Percentiles rank a stretch among this genome's conserved stretches.
phyloP scores from a whole-genome alignment of 805 yeast species.

The Lachancea waltii region DNA sequence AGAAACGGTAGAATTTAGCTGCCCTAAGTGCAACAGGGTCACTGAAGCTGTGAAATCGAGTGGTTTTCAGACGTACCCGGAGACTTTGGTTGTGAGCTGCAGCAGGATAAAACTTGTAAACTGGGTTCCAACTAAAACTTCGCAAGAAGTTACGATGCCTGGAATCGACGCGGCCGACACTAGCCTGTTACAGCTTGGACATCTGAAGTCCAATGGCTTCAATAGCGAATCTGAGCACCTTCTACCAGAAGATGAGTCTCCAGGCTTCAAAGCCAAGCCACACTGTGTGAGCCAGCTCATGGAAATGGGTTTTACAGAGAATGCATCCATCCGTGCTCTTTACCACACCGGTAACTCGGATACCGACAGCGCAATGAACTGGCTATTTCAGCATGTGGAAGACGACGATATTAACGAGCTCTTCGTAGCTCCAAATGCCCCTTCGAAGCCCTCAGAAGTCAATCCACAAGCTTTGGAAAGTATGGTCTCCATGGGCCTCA shows the following conservation, averaged over 20 bases:
- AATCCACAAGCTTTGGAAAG: conserved; percentile 25
- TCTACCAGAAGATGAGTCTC: conserved; percentile 21
- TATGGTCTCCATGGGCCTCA: conserved; percentile 66
- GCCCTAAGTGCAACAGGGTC: conserved; percentile 46
- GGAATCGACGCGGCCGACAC: conserved; percentile 17
- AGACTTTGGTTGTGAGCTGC: conserved; percentile 62
- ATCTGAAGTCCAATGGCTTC: conserved; percentile 36
- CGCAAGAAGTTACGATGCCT: conserved; percentile 58
- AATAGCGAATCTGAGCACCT: conserved; percentile 22
- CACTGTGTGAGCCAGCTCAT: conserved; percentile 48
- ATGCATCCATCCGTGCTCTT: conserved; percentile 60
- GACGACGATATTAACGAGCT: conserved; percentile 72
- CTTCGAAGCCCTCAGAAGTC: conserved; percentile 1
- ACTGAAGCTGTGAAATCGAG: conserved; percentile 23
- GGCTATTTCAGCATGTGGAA: conserved; percentile 87
- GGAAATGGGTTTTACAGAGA: conserved; percentile 84
- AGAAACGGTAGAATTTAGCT: conserved; percentile 57
- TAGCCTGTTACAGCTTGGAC: conserved; percentile 40
- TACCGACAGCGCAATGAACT: conserved; percentile 75
- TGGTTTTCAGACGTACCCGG: conserved; percentile 48
- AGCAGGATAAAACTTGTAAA: conserved; percentile 77
- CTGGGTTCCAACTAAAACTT: conserved; percentile 84
- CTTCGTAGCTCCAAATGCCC: conserved; percentile 32
- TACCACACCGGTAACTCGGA: conserved; percentile 60
- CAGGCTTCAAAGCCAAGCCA: conserved; percentile 47